phyloP scores from a whole-genome alignment of 2,329 filamentous ascomycete genomes.

The Corinectria fuckeliana region DNA sequence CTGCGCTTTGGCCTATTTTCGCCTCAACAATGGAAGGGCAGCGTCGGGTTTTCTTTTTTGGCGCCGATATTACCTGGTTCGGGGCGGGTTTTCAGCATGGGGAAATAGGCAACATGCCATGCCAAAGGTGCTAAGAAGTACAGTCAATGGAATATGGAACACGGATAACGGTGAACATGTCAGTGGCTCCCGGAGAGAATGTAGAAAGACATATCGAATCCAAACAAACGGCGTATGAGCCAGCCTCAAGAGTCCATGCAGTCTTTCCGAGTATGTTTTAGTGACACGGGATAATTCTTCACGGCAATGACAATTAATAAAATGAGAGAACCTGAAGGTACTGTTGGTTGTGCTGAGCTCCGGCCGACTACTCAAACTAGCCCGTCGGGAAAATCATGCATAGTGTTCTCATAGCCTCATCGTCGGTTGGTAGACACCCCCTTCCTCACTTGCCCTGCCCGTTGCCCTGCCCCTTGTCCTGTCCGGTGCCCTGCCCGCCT shows the following conservation, averaged over 20 bases:
- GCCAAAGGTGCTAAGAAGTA: slow-evolving; percentile 9
- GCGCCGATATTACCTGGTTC: not conserved
- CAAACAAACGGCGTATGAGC: slow-evolving; percentile 1
- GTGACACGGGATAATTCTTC: not conserved
- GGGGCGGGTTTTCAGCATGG: slow-evolving; percentile 1
- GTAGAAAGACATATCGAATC: slow-evolving; percentile 71
- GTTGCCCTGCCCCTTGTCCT: slow-evolving; percentile 6
- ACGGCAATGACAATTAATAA: not conserved
- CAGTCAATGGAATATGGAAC: slow-evolving; percentile 1
- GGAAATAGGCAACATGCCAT: slow-evolving; percentile 6
- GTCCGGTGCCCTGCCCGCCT: not conserved
- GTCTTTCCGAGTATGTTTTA: not conserved
- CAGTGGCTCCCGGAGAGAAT: slow-evolving; percentile 6
- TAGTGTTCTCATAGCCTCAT: not conserved
- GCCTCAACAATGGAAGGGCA: not conserved
- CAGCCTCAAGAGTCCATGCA: not conserved
- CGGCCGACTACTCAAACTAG: too few relatives aligned
- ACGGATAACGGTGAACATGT: not conserved
- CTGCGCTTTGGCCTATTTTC: not conserved
- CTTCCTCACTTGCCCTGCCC: not conserved
- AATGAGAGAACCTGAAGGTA: not conserved
- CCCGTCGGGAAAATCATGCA: not conserved
- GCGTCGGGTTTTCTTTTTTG: not conserved
- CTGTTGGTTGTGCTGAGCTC: not conserved
- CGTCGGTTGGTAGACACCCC: not conserved